Conservation (phyloP, 1,139 yeast species). For the Ogataea hybrid region DNA sequence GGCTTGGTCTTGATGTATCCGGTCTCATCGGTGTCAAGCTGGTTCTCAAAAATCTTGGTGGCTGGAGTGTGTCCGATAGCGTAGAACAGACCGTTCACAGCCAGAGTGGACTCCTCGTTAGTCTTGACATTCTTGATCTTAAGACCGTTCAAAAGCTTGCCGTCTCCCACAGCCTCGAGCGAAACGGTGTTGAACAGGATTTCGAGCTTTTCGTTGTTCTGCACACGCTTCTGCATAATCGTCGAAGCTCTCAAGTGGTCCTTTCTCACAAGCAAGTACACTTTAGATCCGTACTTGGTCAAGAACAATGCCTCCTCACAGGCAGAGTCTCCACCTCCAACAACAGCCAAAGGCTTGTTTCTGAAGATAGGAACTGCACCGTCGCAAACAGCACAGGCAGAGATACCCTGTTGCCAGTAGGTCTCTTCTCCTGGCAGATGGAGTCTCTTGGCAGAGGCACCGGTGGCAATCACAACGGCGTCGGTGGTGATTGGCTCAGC, state of each 20-base stretch:
- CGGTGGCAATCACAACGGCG: conserved; percentile 90
- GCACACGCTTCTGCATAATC: conserved; percentile 93
- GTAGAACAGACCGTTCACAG: conserved; percentile 90
- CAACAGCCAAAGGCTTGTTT: conserved; percentile 93
- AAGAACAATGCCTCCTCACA: conserved; percentile 97
- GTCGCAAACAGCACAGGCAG: conserved; percentile 99
- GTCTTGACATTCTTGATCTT: conserved; percentile 70
- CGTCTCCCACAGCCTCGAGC: conserved; percentile 89
- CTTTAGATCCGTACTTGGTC: conserved; percentile 97
- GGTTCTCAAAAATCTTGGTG: conserved; percentile 72
- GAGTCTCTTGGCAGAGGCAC: conserved; percentile 96
- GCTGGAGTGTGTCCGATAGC: conserved; percentile 99
- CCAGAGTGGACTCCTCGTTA: conserved; percentile 62
- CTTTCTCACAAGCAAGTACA: conserved; percentile 87
- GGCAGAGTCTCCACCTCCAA: conserved; percentile 99
- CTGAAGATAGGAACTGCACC: conserved; percentile 99
- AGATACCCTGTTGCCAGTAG: conserved; percentile 98
- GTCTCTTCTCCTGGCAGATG: conserved; percentile 92
- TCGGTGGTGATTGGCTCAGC: conserved; percentile 88
- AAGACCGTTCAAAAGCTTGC: conserved; percentile 64
- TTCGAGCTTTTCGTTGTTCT: conserved; percentile 82
- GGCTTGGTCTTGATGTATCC: conserved; percentile 90
- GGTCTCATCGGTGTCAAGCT: conserved; percentile 77
- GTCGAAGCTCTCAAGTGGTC: conserved; percentile 92
- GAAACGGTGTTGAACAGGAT: conserved; percentile 85